Evolutionary conservation across 768 basidiomycete genomes (phyloP).

Genomic region (Lactifluus piperatus): DNA sequence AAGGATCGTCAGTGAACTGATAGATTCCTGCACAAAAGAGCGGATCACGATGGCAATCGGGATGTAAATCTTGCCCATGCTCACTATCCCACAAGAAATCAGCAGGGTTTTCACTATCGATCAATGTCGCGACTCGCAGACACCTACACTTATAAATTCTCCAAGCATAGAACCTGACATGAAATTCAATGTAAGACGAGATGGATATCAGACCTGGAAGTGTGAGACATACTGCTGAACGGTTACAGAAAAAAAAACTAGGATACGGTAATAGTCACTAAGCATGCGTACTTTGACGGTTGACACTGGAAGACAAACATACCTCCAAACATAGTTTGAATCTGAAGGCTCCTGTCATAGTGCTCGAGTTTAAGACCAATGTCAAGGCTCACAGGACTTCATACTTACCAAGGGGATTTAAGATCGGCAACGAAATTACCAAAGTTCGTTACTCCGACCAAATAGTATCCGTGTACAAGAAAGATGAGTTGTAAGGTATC

Average conservation of each 20-base stretch:
- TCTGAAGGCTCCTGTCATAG: neutral
- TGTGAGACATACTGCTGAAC: neutral
- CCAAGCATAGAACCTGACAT: conserved; percentile 4
- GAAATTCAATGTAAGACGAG: neutral
- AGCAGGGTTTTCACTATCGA: neutral
- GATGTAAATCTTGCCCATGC: neutral
- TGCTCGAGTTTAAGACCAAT: neutral
- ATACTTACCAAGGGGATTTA: neutral
- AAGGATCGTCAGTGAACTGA: neutral
- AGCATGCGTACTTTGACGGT: neutral
- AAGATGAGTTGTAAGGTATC: neutral
- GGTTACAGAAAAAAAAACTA: neutral
- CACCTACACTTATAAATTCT: neutral
- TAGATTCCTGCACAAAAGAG: no score
- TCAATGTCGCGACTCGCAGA: neutral
- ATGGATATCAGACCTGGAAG: neutral
- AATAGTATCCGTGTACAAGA: neutral
- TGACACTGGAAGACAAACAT: neutral
- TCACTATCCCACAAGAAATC: neutral
- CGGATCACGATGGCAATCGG: neutral
- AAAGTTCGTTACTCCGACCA: neutral
- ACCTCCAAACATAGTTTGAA: neutral
- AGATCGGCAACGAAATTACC: neutral
- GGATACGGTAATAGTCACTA: neutral
- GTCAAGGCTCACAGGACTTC: neutral